Conservation (phyloP, 805 yeast species). For the Zygoascus tannicola region DNA sequence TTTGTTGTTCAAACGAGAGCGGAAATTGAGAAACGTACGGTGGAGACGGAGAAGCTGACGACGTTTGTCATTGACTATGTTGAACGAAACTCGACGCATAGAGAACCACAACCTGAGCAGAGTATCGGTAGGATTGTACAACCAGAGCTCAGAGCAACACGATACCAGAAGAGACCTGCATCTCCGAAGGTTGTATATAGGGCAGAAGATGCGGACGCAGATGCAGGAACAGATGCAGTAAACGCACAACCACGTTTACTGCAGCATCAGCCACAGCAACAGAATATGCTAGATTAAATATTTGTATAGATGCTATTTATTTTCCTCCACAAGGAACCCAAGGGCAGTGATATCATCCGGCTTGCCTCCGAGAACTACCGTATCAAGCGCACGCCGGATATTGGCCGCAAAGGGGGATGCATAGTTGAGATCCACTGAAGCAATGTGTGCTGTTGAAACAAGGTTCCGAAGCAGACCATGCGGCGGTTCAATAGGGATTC, state of each 20-base stretch:
- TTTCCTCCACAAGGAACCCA: conserved; percentile 50
- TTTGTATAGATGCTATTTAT: too few species aligned
- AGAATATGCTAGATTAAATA: too few species aligned
- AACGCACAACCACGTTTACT: background rate
- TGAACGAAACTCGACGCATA: background rate
- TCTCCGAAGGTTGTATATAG: too few species aligned
- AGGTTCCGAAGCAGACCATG: conserved; percentile 41
- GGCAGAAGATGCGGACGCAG: too few species aligned
- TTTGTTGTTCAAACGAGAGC: conserved; percentile 45
- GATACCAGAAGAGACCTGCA: too few species aligned
- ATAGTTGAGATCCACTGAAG: conserved; percentile 62
- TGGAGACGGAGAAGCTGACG: conserved; percentile 44
- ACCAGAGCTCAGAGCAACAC: conserved; percentile 12
- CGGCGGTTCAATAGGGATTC: conserved; percentile 3
- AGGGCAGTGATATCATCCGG: conserved; percentile 90
- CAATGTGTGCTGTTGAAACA: conserved; percentile 54
- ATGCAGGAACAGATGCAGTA: background rate
- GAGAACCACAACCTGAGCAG: background rate
- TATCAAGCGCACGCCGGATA: conserved; percentile 54
- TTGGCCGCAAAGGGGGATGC: conserved; percentile 85
- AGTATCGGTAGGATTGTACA: conserved; percentile 7
- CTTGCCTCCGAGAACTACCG: conserved; percentile 78
- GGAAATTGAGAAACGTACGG: conserved; percentile 41
- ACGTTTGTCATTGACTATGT: conserved; percentile 15
- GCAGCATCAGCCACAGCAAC: too few species aligned